Base-by-base conservation (phyloP, 148 eudicot species). In the Vaccinium myrtillus region DNA sequence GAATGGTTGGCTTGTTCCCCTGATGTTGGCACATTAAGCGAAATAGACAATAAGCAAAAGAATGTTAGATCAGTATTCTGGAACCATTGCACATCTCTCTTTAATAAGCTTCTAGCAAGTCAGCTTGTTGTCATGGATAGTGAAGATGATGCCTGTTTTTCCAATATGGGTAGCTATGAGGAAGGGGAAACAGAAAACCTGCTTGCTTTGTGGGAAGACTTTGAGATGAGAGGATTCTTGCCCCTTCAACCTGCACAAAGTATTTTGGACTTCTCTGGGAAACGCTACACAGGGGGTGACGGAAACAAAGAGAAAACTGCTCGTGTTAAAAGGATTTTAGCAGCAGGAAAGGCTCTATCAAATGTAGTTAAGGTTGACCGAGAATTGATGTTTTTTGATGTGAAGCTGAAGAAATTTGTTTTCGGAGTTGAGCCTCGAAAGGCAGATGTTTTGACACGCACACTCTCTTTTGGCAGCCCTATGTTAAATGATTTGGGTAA, bases 1-100 rank as follows among this genome's bases (percentile, higher is more conserved):
- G 94, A 92, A 88, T 92, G 94, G 94, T 75, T 92, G 83, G 94
- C 92, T 7, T 90, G 90, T 54, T 87, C 85, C 77, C 90, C 90
- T 58, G 90, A 92, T 85, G 85, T 90, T 80, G 91, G 89, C 21
- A 67, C 89, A 83, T 83, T 87, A 27, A 83, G 86, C 23, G 86
- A 84, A 23, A 82, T 81, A 55, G 88, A 89, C 55, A 85, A 86
- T 83, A 88, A 88, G 83, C 85, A 83, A 80, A 79, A 58, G 10
- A 84, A 83, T 55, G 86, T 88, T 67, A 88, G 83, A 87, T 83
- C 87, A 76, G 59, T 77, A 30, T 92, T 92, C 80, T 92, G 92
- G 94, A 92, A 89, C 86, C 88, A 88, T 51, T 90, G 89, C 78
- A 54, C 88, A 73, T 83, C 86, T 53, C 83, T 92, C 46, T 81